Conservation (phyloP, 441 rosid species). For the Eutrema salsugineum region DNA sequence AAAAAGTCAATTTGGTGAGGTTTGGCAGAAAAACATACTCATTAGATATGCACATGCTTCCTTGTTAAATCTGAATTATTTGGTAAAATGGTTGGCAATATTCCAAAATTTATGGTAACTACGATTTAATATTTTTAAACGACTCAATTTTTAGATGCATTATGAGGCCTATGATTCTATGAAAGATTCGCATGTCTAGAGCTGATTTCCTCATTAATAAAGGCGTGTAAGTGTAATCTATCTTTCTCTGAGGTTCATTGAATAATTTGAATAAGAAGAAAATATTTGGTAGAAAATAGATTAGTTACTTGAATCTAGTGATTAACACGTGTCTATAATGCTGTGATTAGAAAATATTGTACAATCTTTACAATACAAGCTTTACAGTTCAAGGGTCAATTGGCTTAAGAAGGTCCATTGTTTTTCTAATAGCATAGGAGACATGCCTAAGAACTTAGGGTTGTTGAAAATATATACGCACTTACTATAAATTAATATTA, state of each 20-base stretch:
- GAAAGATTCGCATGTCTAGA: conserved; percentile 1
- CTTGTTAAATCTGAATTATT: neutral
- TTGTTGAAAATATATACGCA: conserved; percentile 8
- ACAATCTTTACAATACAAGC: conserved; percentile 14
- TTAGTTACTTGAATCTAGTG: neutral
- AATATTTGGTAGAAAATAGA: neutral
- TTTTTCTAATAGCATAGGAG: conserved; percentile 9
- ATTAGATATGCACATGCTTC: neutral
- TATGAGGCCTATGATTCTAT: neutral
- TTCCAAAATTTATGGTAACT: neutral
- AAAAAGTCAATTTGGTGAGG: neutral
- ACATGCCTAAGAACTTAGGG: conserved; percentile 18
- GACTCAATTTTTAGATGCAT: neutral
- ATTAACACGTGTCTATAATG: conserved; percentile 19
- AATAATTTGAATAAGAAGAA: neutral
- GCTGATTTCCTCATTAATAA: neutral
- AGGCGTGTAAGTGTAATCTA: neutral
- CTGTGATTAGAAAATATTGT: neutral
- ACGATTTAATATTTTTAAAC: neutral
- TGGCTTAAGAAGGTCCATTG: neutral
- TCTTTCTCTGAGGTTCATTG: neutral
- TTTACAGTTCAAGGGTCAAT: conserved; percentile 22
- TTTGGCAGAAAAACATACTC: neutral
- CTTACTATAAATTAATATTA: neutral
- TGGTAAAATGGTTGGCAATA: neutral